phyloP scores from a whole-genome alignment of 75 land plant genomes.

The Sequoiadendron giganteum region DNA sequence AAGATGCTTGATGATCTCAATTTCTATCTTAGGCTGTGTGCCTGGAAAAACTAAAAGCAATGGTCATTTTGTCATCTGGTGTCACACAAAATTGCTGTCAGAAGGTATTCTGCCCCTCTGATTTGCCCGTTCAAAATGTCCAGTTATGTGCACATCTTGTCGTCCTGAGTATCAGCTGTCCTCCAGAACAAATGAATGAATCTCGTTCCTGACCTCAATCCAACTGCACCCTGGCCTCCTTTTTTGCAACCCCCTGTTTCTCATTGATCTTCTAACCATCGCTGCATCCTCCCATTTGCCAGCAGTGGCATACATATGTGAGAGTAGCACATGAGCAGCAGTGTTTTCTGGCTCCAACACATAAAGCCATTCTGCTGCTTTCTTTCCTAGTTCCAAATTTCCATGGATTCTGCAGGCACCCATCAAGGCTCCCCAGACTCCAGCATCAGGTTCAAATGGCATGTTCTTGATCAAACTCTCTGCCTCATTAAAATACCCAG shows the following conservation, averaged over 20 bases:
- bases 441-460: constrained; percentile 19
- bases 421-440: constrained; percentile 21
- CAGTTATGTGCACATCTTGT: not conserved
- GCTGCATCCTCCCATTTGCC: constrained; percentile 2
- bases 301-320: constrained; percentile 13
- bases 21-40: not conserved
- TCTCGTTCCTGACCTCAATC: not conserved
- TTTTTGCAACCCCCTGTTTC: not conserved
- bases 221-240: constrained; percentile 16
- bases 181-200: constrained; percentile 8
- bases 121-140: not conserved
- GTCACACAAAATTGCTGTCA: not conserved
- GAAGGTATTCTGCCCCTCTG: not conserved
- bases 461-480: constrained; percentile 15
- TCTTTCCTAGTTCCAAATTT: constrained; percentile 4
- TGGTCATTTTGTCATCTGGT: not conserved
- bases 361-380: constrained; percentile 11
- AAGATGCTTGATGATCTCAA: not conserved
- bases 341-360: constrained; percentile 18
- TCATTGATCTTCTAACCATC: not conserved
- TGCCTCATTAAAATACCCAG: constrained; percentile 17
- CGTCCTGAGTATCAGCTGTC: not conserved
- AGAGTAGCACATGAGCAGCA: constrained; percentile 18
- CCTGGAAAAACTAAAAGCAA: not conserved
- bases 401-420: constrained; percentile 20